These are phyloP conservation scores for Tricholoma hemisulphureum DNA, from an alignment of 768 basidiomycete genomes.

Conservation along the genomic window DNA sequence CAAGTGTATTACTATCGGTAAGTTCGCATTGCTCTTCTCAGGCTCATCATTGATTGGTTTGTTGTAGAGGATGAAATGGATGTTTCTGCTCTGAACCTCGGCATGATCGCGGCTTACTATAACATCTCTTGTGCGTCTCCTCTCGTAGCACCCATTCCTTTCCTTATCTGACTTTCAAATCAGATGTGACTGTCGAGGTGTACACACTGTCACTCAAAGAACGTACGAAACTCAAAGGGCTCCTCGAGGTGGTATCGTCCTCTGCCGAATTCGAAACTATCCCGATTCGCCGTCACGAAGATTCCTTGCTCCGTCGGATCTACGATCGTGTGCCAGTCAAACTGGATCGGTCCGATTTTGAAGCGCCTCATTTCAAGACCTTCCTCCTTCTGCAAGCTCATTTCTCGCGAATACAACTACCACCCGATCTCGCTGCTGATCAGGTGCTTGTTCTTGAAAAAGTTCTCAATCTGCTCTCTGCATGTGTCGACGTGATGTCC, in stretches of 20 bases:
- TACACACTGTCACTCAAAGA: constrained; percentile 95
- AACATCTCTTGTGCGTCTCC: constrained; percentile 76
- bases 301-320: constrained; percentile 76
- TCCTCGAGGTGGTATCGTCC: constrained; percentile 95
- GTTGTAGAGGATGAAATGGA: constrained; percentile 88
- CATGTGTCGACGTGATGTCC: constrained; percentile 97
- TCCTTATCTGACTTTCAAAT: constrained; percentile 13
- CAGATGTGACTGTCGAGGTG: constrained; percentile 95
- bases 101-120: constrained; percentile 98
- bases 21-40: constrained; percentile 12
- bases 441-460: constrained; percentile 87
- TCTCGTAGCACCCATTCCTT: not conserved
- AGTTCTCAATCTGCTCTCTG: constrained; percentile 85
- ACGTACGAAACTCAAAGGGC: constrained; percentile 93
- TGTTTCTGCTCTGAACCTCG: constrained; percentile 85
- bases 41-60: constrained; percentile 1
- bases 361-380: constrained; percentile 96
- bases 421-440: constrained; percentile 91
- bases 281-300: constrained; percentile 94
- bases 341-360: constrained; percentile 77
- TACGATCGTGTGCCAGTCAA: constrained; percentile 98
- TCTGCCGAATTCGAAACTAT: constrained; percentile 95
- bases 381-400: constrained; percentile 96
- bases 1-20: constrained; percentile 90
- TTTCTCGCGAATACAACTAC: constrained; percentile 89